phyloP scores from a whole-genome alignment of 371 early-diverging fungal species.

The Dichotomocladium elegans region DNA sequence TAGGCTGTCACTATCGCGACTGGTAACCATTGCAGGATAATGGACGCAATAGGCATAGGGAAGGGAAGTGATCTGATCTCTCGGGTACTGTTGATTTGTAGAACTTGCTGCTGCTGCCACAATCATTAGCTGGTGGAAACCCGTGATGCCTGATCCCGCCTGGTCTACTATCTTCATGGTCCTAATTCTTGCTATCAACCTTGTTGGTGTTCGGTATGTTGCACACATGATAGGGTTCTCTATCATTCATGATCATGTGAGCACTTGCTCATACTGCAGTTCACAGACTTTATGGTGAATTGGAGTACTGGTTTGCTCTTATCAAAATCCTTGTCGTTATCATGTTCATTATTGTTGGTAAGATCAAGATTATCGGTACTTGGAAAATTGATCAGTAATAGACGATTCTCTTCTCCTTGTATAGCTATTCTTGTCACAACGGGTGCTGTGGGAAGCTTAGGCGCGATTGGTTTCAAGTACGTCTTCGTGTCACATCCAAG shows the following conservation, averaged over 20 bases:
- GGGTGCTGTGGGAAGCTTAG: constrained; percentile 57
- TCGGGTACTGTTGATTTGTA: constrained; percentile 40
- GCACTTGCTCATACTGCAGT: neutral
- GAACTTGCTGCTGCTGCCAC: constrained; percentile 75
- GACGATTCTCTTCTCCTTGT: neutral
- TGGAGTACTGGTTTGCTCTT: constrained; percentile 72
- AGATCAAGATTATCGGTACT: neutral
- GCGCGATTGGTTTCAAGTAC: constrained; percentile 52
- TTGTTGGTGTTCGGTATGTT: constrained; percentile 15
- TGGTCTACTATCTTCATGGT: constrained; percentile 55
- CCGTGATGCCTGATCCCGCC: constrained; percentile 43
- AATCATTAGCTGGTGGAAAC: constrained; percentile 71
- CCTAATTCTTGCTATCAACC: constrained; percentile 26
- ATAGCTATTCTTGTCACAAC: constrained; percentile 52
- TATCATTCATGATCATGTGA: neutral
- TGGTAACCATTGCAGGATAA: constrained; percentile 4
- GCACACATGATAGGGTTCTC: too few species aligned
- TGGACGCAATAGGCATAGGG: neutral
- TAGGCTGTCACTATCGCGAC: constrained; percentile 66
- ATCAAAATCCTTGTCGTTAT: constrained; percentile 66
- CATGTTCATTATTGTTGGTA: constrained; percentile 56
- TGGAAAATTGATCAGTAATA: neutral
- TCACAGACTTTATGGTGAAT: constrained; percentile 54
- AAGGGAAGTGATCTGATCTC: neutral
- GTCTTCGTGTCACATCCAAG: too few species aligned